Conservation (phyloP, 2,329 filamentous ascomycete genomes). For the Xylogone sp. region DNA sequence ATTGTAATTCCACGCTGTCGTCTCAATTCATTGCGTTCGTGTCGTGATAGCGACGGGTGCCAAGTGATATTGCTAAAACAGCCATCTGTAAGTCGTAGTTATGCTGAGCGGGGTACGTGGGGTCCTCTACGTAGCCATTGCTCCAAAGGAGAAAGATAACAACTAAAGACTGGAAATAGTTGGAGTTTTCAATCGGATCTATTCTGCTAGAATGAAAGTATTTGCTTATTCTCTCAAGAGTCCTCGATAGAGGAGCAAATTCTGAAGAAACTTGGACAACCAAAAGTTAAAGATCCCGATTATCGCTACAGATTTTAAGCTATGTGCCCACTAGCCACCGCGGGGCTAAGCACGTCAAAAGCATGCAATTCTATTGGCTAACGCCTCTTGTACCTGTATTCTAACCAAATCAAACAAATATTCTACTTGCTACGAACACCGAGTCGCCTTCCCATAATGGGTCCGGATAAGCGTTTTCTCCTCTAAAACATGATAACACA, state of each 20-base stretch:
- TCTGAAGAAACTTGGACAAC: background rate
- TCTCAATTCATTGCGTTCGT: slow-evolving; percentile 70
- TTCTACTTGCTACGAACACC: too few species aligned
- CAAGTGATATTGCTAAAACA: slow-evolving; percentile 82
- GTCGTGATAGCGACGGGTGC: slow-evolving; percentile 74
- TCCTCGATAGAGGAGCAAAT: too few species aligned
- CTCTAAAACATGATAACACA: too few species aligned
- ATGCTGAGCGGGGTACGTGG: background rate
- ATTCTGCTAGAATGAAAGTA: too few species aligned
- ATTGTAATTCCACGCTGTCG: slow-evolving; percentile 89
- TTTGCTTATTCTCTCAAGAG: too few species aligned
- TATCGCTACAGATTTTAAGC: background rate
- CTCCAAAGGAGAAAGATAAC: background rate
- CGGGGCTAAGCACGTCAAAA: background rate
- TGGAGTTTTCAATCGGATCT: too few species aligned
- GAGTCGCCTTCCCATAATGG: too few species aligned
- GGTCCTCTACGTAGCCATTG: slow-evolving; percentile 12
- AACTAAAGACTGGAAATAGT: too few species aligned
- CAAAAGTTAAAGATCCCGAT: background rate
- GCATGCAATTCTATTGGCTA: background rate
- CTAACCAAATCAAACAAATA: background rate
- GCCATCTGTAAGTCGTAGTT: slow-evolving; percentile 1
- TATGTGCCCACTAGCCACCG: background rate
- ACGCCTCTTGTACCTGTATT: background rate
- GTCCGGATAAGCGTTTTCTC: too few species aligned